Base-by-base conservation (phyloP, 208 protist genomes). In the Crithidia thermophila region DNA sequence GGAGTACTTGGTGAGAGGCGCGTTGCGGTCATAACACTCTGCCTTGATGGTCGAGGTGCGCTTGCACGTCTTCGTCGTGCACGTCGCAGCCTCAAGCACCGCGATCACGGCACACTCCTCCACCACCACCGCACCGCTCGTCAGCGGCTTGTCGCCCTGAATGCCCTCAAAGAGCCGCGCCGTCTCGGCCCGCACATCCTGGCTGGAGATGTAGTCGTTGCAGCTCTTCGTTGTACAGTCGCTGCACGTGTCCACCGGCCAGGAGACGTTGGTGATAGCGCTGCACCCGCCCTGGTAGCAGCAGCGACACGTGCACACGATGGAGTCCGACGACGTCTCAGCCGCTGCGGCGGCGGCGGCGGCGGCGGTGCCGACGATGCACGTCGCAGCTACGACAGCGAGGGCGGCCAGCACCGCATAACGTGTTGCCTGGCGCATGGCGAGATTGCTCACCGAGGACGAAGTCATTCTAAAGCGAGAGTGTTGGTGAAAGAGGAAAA, bases 221-320 rank as follows among this genome's bases (percentile, higher is more conserved):
- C 84, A 94, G 36, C 71, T 60, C 23, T 73, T 78, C 3, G 82
- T 90, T 2, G 74, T 82, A 71, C 84, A 91, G 23, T 77, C 59
- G 27, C 57, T 45, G 60, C 84, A 94, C 30, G 62, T 75, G 33
- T n/a, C 30, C 13, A 90, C 75, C 3, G 70, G 49, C 84, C 78
- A 89, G 5, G 77, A 79, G 4, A 80, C 69, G 52, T 91, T 86
- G 16, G 66, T 70, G 52, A 88, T 62, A 21, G 57, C 37, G 20
- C 70, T 88, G 74, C 88, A 90, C 39, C 77, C 82, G 36, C 88
- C 84, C 46, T 88, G 82, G 71, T 88, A 90, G 74, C 88, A 94
- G 77, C 84, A 90, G 36, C 88, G 85, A 49, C 88, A 94, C 27
- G 79, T 86, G 70, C 84, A 94, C 20, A 91, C 56, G 63, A 88